Conservation (phyloP, 1,284 basidiomycete genomes). For the Rhizoctonia solani region DNA sequence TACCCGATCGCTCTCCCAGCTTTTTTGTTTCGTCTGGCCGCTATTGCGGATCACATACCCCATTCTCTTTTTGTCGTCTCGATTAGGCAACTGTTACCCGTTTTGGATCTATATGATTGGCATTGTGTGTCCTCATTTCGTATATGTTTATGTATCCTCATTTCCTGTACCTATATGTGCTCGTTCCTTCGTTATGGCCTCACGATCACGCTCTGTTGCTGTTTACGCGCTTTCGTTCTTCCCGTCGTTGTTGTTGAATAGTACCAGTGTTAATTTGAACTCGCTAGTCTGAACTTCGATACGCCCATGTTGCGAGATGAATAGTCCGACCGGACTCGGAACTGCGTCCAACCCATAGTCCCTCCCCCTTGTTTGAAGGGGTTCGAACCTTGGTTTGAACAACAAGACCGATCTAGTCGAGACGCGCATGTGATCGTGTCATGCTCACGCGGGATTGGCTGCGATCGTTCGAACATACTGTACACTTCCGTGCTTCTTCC, state of each 20-base stretch:
- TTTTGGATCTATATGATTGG: slow-evolving; percentile 29
- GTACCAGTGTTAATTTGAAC: neutral
- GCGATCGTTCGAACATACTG: neutral
- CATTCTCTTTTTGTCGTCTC: slow-evolving; percentile 17
- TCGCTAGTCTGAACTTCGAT: neutral
- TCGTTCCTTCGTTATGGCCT: neutral
- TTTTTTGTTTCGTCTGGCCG: slow-evolving; percentile 10
- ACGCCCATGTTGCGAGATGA: neutral
- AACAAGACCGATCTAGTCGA: slow-evolving; percentile 1
- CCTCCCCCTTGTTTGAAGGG: slow-evolving; percentile 31
- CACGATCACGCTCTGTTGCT: neutral
- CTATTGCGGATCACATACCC: slow-evolving; percentile 29
- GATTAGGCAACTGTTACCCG: slow-evolving; percentile 21
- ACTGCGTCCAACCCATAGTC: neutral
- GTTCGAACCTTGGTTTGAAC: neutral
- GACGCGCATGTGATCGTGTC: slow-evolving; percentile 16
- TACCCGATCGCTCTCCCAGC: slow-evolving; percentile 1
- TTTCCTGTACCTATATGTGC: slow-evolving; percentile 6
- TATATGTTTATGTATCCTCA: slow-evolving; percentile 32
- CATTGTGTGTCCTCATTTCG: slow-evolving; percentile 17
- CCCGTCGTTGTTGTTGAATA: neutral
- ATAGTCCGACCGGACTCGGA: neutral
- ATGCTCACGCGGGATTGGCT: neutral
- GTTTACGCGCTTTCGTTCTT: neutral
- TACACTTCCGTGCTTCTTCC: neutral